Conservation (phyloP, 2,329 filamentous ascomycete species). For the Aspergillus cejpii region DNA sequence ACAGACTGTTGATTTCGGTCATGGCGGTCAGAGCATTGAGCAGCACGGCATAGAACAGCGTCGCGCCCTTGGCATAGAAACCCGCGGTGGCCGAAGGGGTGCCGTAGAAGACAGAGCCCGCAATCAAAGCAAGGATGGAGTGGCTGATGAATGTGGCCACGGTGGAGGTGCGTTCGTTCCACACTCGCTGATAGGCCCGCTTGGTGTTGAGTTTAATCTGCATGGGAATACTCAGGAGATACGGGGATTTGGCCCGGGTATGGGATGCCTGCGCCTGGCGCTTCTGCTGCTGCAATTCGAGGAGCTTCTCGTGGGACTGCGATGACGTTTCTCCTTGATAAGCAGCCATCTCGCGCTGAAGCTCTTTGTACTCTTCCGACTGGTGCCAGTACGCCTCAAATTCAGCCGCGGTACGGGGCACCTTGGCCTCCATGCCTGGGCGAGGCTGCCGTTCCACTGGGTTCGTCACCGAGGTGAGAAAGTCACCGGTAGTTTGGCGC, state of each 20-base stretch:
- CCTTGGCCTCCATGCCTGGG: slow-evolving; percentile 53
- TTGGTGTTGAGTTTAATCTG: slow-evolving; percentile 72
- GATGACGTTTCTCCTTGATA: slow-evolving; percentile 26
- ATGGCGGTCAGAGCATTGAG: slow-evolving; percentile 67
- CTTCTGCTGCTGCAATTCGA: slow-evolving; percentile 31
- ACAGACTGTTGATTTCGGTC: slow-evolving; percentile 39
- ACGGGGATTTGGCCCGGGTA: slow-evolving; percentile 63
- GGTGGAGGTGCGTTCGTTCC: slow-evolving; percentile 66
- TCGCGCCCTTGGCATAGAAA: slow-evolving; percentile 68
- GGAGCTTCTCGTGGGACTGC: slow-evolving; percentile 28
- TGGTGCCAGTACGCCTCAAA: slow-evolving; percentile 54
- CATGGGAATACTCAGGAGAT: slow-evolving; percentile 63
- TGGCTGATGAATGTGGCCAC: slow-evolving; percentile 59
- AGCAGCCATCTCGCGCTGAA: slow-evolving; percentile 37
- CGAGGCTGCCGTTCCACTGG: slow-evolving; percentile 50
- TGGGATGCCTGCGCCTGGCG: slow-evolving; percentile 34
- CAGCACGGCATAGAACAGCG: slow-evolving; percentile 79
- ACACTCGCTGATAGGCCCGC: slow-evolving; percentile 69
- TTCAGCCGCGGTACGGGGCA: slow-evolving; percentile 62
- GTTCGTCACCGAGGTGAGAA: slow-evolving; percentile 61
- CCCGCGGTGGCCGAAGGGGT: slow-evolving; percentile 56
- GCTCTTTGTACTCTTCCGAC: slow-evolving; percentile 41
- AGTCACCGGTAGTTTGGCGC: slow-evolving; percentile 62
- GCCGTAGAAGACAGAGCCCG: slow-evolving; percentile 74
- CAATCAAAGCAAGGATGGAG: slow-evolving; percentile 65